Evolutionary conservation across 345 rosid species (phyloP).

Genomic region (Isatis tinctoria): DNA sequence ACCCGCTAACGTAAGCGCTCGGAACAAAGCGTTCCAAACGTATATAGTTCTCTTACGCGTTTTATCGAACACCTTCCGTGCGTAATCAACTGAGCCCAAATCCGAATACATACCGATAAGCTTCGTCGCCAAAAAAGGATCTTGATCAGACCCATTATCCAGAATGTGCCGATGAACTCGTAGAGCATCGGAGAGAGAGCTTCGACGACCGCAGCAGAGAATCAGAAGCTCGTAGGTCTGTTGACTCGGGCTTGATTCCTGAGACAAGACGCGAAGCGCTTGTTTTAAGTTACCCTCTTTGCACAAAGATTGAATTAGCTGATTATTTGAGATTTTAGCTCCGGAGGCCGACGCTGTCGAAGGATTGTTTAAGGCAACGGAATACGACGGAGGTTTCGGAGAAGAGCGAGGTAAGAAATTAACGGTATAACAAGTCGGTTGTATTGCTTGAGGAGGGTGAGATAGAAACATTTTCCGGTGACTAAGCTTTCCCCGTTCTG

Average conservation of each 20-base stretch:
- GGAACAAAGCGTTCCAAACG: conserved; percentile 82
- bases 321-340: conserved; percentile 38
- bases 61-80: conserved; percentile 82
- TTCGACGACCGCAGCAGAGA: conserved; percentile 55
- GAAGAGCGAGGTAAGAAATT: conserved; percentile 33
- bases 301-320: conserved; percentile 58
- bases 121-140: conserved; percentile 90
- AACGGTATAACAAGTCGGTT: conserved; percentile 21
- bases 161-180: conserved; percentile 58
- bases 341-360: conserved; percentile 26
- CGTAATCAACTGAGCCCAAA: conserved; percentile 50
- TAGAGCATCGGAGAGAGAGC: conserved; percentile 55
- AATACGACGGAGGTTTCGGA: conserved; percentile 31
- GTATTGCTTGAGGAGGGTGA: conserved; percentile 39
- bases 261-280: conserved; percentile 62
- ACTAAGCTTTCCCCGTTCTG: neutral
- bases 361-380: conserved; percentile 37
- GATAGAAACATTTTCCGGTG: conserved; percentile 58
- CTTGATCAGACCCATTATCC: conserved; percentile 76
- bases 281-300: conserved; percentile 64
- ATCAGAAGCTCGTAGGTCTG: conserved; percentile 81
- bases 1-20: conserved; percentile 74
- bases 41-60: conserved; percentile 65
- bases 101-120: conserved; percentile 64
- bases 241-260: conserved; percentile 61